A percentile compares a stretch with the other conserved stretches of the same genome.
These are phyloP conservation scores for Scorias spongiosa DNA, from an alignment of 2,329 filamentous ascomycete genomes.

Conservation along the genomic window DNA sequence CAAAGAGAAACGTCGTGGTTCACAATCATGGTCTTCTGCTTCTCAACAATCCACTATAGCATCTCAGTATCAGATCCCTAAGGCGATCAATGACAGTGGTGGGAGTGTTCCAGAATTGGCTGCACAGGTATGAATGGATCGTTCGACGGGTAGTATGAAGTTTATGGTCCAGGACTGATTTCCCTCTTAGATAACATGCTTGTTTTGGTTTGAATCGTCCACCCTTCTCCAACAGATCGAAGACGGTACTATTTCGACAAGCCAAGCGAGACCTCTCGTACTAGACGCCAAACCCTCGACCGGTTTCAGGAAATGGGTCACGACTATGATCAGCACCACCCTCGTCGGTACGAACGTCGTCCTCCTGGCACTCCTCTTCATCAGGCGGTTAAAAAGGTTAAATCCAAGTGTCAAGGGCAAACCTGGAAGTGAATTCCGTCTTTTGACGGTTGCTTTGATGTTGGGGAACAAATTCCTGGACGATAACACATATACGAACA, in stretches of 20 bases:
- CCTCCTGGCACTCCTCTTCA: constrained; percentile 74
- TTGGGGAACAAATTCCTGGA: constrained; percentile 97
- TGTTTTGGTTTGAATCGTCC: constrained; percentile 94
- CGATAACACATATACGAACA: constrained; percentile 98
- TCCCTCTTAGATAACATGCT: constrained; percentile 63
- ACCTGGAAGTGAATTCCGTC: constrained; percentile 79
- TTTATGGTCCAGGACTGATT: background rate
- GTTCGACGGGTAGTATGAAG: too few relatives aligned
- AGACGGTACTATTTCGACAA: constrained; percentile 22
- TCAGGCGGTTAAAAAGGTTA: constrained; percentile 80
- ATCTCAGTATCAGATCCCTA: constrained; percentile 52
- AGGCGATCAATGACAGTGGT: constrained; percentile 58
- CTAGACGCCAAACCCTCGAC: constrained; percentile 59
- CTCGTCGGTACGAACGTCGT: constrained; percentile 96
- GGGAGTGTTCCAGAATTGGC: constrained; percentile 71
- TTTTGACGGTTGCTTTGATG: constrained; percentile 92
- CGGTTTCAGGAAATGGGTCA: constrained; percentile 87
- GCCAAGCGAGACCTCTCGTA: constrained; percentile 39
- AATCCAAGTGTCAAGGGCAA: constrained; percentile 84
- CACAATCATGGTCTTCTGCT: constrained; percentile 5
- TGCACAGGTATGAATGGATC: constrained; percentile 48
- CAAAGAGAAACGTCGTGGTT: background rate
- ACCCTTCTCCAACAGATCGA: constrained; percentile 64
- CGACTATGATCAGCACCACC: constrained; percentile 77
- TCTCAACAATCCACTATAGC: constrained; percentile 26